Conservation (phyloP, 2,329 filamentous ascomycete genomes). For the Neofusicoccum ribis region DNA sequence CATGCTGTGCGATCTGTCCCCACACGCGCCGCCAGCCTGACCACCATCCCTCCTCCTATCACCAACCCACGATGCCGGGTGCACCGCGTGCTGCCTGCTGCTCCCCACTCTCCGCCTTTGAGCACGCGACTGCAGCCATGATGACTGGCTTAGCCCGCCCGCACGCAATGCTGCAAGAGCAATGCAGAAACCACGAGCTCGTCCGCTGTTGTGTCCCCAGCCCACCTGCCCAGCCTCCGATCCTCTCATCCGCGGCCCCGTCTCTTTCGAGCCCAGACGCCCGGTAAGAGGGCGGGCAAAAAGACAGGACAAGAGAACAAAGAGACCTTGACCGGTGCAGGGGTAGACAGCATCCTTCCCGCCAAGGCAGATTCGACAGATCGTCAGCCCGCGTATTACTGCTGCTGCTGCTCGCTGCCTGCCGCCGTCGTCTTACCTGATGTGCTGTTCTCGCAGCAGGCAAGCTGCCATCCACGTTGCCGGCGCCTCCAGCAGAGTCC, state of each 20-base stretch:
- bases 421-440: constrained; percentile 10
- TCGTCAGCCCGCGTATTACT: too few species aligned
- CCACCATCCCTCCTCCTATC: background rate
- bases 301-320: background rate
- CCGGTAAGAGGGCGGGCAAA: background rate
- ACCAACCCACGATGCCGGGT: background rate
- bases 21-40: background rate
- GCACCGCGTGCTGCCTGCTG: background rate
- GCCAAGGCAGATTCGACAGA: background rate
- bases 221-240: too few species aligned
- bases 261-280: background rate
- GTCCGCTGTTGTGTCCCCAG: background rate
- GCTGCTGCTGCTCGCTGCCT: background rate
- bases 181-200: constrained; percentile 6
- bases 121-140: constrained; percentile 8
- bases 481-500: too few species aligned
- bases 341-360: background rate
- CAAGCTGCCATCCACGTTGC: background rate
- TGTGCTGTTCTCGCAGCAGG: constrained; percentile 9
- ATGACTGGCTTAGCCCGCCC: background rate
- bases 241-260: background rate
- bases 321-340: background rate
- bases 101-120: background rate
- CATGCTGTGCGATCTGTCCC: background rate
- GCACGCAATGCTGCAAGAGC: too few species aligned